Evolutionary conservation across 1,284 basidiomycete species (phyloP).

Genomic region (Malassezia equina): DNA sequence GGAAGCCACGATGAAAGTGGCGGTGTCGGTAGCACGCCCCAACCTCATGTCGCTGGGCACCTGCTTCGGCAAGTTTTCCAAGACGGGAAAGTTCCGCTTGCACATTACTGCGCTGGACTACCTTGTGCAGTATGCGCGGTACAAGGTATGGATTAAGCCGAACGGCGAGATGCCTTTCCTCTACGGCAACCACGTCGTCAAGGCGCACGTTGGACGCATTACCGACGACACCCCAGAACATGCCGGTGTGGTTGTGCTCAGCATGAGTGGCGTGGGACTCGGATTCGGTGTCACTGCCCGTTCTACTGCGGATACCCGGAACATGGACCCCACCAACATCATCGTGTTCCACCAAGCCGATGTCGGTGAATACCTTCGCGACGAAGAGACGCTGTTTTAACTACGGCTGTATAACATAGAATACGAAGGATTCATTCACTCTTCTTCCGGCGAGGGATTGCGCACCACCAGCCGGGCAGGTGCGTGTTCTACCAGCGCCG

Average conservation of each 20-base stretch:
- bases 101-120: conserved; percentile 89
- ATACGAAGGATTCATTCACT: background rate
- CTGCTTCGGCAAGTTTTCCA: conserved; percentile 95
- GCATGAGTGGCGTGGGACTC: conserved; percentile 82
- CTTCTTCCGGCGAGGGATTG: conserved; percentile 14
- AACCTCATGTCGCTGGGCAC: conserved; percentile 89
- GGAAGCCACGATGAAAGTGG: conserved; percentile 65
- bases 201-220: conserved; percentile 95
- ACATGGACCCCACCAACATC: conserved; percentile 94
- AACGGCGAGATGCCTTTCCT: conserved; percentile 99
- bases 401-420: conserved; percentile 3
- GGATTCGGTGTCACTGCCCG: conserved; percentile 96
- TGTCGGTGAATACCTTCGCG: conserved; percentile 45
- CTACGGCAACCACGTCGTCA: conserved; percentile 96
- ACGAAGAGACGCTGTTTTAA: conserved; percentile 42
- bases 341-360: conserved; percentile 93
- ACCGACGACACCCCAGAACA: conserved; percentile 99
- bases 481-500: conserved; percentile 3
- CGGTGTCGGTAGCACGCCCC: conserved; percentile 79
- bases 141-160: conserved; percentile 98
- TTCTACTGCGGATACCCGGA: conserved; percentile 88
- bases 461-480: conserved; percentile 10
- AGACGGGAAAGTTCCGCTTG: conserved; percentile 93
- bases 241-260: conserved; percentile 92
- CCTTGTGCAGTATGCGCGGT: conserved; percentile 91